A percentile compares a stretch with the other conserved stretches of the same genome.
These are phyloP conservation scores for Austroboletus olivaceoglutinosus DNA, from an alignment of 1,284 basidiomycete species.

Conservation along the genomic window DNA sequence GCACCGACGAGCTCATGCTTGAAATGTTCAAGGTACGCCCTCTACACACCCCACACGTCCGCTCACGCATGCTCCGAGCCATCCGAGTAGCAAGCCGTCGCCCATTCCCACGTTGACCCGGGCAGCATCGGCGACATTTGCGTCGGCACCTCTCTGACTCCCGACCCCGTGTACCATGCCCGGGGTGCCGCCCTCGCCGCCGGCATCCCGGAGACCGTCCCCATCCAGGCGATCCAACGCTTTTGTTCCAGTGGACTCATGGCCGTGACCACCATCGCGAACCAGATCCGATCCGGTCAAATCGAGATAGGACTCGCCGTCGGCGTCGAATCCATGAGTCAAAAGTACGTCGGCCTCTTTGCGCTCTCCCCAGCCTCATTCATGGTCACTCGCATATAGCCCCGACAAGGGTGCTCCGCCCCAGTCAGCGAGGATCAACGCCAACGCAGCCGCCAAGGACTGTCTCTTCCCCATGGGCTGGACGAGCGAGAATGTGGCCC, in stretches of 20 bases:
- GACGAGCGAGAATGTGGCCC: constrained; percentile 76
- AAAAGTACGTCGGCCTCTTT: constrained; percentile 48
- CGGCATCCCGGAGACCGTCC: constrained; percentile 75
- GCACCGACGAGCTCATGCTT: constrained; percentile 73
- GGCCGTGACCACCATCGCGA: constrained; percentile 72
- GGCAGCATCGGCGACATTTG: constrained; percentile 73
- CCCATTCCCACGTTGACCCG: constrained; percentile 65
- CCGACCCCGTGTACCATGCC: constrained; percentile 63
- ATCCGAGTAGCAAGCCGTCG: constrained; percentile 59
- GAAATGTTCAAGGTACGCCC: constrained; percentile 68
- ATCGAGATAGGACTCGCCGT: constrained; percentile 84
- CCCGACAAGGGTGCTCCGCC: constrained; percentile 62
- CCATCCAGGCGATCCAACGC: constrained; percentile 74
- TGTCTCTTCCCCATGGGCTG: constrained; percentile 79
- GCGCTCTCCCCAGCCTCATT: background rate
- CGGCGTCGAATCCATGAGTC: constrained; percentile 83
- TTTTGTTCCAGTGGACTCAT: constrained; percentile 80
- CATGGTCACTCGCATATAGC: constrained; percentile 35
- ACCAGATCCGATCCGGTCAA: constrained; percentile 78
- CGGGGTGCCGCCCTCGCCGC: constrained; percentile 76
- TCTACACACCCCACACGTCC: background rate
- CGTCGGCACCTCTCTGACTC: constrained; percentile 68
- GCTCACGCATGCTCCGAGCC: background rate
- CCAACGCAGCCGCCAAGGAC: constrained; percentile 53
- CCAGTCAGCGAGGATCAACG: constrained; percentile 59